Conservation (phyloP, 2,329 filamentous ascomycete genomes). For the Trichophyton simii region DNA sequence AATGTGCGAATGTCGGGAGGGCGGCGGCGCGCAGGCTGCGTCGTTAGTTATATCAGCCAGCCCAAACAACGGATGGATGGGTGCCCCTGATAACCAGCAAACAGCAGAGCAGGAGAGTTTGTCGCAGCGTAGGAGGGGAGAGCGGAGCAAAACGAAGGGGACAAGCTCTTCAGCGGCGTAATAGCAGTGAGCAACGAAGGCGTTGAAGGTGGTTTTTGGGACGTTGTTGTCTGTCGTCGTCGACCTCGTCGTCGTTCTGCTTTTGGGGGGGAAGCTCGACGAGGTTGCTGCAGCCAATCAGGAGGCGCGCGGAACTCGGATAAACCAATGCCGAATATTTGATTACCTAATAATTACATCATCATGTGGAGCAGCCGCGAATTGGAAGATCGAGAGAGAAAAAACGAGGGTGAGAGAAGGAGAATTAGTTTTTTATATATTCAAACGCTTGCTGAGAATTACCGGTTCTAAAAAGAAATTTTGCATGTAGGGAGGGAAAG, state of each 20-base stretch:
- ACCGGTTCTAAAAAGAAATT: not conserved
- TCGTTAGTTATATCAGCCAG: not conserved
- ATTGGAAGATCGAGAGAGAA: not conserved
- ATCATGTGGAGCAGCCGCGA: not conserved
- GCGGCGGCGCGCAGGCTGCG: not conserved
- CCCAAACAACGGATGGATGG: not conserved
- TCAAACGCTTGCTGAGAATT: constrained; percentile 1
- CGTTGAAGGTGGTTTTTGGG: not conserved
- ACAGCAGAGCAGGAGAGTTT: not conserved
- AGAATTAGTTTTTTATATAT: not conserved
- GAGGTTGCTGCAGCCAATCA: constrained; percentile 1
- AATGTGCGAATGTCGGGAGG: not conserved
- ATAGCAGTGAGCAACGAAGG: not conserved
- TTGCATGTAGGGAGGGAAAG: not conserved
- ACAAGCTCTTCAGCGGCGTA: not conserved
- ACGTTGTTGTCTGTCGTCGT: not conserved
- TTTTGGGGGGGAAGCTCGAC: constrained; percentile 5
- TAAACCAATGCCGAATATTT: not conserved
- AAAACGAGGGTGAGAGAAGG: not conserved
- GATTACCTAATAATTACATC: constrained; percentile 1
- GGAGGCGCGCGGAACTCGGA: not conserved
- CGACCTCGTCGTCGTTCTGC: constrained; percentile 1
- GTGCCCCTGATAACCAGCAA: not conserved
- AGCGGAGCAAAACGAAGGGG: not conserved
- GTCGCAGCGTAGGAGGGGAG: not conserved